A percentile compares a stretch with the other conserved stretches of the same genome.
Evolutionary conservation across 75 land plant genomes (phyloP).

Genomic region (Selaginella tamariscina): DNA sequence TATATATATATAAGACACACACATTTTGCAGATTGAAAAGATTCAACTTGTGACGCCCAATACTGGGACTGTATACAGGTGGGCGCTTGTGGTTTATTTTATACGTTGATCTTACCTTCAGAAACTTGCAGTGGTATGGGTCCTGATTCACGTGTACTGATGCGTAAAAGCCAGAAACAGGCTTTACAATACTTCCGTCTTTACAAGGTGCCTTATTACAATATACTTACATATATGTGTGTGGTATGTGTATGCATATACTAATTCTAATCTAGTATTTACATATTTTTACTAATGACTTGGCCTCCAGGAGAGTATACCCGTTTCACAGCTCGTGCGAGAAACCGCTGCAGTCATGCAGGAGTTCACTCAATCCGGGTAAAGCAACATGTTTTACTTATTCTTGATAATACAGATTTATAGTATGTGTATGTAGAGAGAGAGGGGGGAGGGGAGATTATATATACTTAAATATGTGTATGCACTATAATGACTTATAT

Average conservation of each 20-base stretch:
- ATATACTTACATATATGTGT: background rate
- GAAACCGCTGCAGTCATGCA: slow-evolving; percentile 99
- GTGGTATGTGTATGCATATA: too few species aligned
- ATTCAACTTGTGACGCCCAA: slow-evolving; percentile 76
- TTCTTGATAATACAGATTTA: too few species aligned
- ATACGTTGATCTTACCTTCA: too few species aligned
- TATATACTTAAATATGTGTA: too few species aligned
- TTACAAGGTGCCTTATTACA: slow-evolving; percentile 50
- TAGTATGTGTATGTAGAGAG: too few species aligned
- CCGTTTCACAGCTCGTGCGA: slow-evolving; percentile 94
- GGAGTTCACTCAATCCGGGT: slow-evolving; percentile 99
- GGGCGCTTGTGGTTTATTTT: background rate
- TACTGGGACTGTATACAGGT: slow-evolving; percentile 98
- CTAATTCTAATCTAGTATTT: too few species aligned
- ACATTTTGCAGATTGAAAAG: slow-evolving; percentile 97
- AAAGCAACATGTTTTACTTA: slow-evolving; percentile 15
- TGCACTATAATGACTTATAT: too few species aligned
- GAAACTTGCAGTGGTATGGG: slow-evolving; percentile 88
- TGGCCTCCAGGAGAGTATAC: slow-evolving; percentile 93
- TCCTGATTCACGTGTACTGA: slow-evolving; percentile 90
- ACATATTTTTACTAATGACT: too few species aligned
- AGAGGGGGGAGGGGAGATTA: too few species aligned
- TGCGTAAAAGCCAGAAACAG: slow-evolving; percentile 95
- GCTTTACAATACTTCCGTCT: slow-evolving; percentile 75
- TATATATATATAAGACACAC: too few species aligned